Evolutionary conservation across 2,329 filamentous ascomycete genomes (phyloP).

Genomic region (Colletotrichum ledebouriae): DNA sequence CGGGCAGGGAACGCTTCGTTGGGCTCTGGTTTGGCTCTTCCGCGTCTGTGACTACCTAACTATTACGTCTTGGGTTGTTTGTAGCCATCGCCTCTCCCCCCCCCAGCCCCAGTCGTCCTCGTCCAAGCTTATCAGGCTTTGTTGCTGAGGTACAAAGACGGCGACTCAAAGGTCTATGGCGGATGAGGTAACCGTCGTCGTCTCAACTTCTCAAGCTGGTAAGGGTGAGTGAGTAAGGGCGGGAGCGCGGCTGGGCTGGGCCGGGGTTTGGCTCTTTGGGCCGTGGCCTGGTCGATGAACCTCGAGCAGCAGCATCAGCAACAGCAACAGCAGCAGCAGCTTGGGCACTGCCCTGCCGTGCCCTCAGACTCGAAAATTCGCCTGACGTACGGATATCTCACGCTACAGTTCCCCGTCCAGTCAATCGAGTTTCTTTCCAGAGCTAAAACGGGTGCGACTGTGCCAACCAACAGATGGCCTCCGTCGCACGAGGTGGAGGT

Average conservation of each 20-base stretch:
- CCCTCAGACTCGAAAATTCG: conserved; percentile 1
- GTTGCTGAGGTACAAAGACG: conserved; percentile 24
- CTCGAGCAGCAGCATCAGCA: background rate
- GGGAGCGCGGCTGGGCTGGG: conserved; percentile 39
- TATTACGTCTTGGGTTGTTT: conserved; percentile 2
- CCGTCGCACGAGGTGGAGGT: conserved; percentile 38
- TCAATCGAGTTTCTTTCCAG: no score
- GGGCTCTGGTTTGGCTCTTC: conserved; percentile 30
- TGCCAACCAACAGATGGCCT: conserved; percentile 14
- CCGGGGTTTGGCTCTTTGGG: conserved; percentile 27
- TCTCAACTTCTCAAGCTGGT: conserved; percentile 19
- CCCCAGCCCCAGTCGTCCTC: background rate
- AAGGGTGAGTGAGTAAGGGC: conserved; percentile 16
- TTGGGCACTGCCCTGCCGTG: no score
- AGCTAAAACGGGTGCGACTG: conserved; percentile 19
- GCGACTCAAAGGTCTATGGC: background rate
- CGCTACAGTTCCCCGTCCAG: background rate
- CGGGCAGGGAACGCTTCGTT: conserved; percentile 19
- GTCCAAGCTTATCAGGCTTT: conserved; percentile 34
- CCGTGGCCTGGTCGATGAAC: conserved; percentile 16
- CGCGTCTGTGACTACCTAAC: conserved; percentile 6
- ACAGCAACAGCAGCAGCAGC: no score
- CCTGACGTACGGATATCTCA: conserved; percentile 10
- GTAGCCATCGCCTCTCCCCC: background rate
- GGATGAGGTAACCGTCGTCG: conserved; percentile 28